phyloP scores from a whole-genome alignment of 164 flowering plant species.

The Protea cynaroides region DNA sequence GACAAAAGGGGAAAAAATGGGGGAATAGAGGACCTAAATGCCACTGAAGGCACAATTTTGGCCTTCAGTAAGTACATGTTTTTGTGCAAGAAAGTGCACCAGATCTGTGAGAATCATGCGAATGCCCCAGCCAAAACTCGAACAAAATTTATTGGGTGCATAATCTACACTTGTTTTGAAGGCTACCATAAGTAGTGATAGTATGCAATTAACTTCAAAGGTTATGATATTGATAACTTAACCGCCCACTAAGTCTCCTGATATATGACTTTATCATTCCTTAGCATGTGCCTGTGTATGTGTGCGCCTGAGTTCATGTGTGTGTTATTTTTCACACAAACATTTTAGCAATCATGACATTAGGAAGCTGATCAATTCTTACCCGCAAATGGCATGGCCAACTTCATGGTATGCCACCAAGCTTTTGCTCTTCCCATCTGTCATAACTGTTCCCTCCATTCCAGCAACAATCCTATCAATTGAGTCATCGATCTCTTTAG shows the following conservation, averaged over 20 bases:
- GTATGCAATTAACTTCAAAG: not conserved
- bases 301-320: too few relatives aligned
- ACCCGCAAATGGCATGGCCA: constrained; percentile 98
- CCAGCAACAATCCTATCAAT: constrained; percentile 94
- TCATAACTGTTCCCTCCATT: constrained; percentile 95
- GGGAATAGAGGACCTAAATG: not conserved
- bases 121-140: not conserved
- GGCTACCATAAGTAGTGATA: not conserved
- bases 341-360: not conserved
- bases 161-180: not conserved
- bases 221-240: not conserved
- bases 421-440: constrained; percentile 90
- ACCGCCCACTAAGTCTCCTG: too few relatives aligned
- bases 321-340: too few relatives aligned
- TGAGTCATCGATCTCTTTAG: constrained; percentile 87
- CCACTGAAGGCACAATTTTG: not conserved
- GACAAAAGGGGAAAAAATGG: too few relatives aligned
- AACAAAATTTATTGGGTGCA: not conserved
- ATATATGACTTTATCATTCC: too few relatives aligned
- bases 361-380: constrained; percentile 17
- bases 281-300: too few relatives aligned
- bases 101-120: not conserved
- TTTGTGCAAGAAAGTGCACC: too few relatives aligned
- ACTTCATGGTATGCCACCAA: constrained; percentile 93
- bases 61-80: too few relatives aligned